Conservation (phyloP, 148 eudicot genomes). For the Talinum fruticosum region DNA sequence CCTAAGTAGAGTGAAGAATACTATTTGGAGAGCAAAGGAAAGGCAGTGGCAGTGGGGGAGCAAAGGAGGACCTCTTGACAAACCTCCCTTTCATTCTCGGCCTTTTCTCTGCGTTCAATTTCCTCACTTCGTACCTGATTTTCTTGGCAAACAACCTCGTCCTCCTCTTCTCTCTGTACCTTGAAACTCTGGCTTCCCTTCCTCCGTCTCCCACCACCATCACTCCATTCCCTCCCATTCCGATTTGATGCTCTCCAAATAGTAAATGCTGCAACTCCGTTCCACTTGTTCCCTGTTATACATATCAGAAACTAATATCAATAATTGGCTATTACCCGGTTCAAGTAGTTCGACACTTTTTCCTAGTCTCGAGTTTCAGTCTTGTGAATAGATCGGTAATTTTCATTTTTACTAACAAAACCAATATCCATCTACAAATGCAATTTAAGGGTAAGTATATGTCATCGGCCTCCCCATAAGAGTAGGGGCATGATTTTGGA, state of each 20-base stretch:
- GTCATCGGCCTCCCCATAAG: no score
- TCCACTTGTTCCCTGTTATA: slow-evolving; percentile 53
- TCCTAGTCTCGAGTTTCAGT: no score
- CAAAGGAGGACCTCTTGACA: slow-evolving; percentile 63
- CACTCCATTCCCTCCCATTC: slow-evolving; percentile 25
- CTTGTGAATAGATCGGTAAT: no score
- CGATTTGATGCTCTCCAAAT: slow-evolving; percentile 25
- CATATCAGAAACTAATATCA: not conserved
- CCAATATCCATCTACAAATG: no score
- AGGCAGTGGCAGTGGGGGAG: slow-evolving; percentile 16
- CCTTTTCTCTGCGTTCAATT: slow-evolving; percentile 92
- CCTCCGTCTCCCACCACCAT: slow-evolving; percentile 47
- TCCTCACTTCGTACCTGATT: slow-evolving; percentile 92
- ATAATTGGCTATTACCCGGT: no score
- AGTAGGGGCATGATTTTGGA: no score
- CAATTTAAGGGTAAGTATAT: no score
- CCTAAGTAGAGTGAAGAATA: not conserved
- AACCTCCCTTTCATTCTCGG: slow-evolving; percentile 98
- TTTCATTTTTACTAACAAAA: no score
- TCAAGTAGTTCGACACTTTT: no score
- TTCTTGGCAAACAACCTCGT: slow-evolving; percentile 86
- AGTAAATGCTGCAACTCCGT: slow-evolving; percentile 24
- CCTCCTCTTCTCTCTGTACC: slow-evolving; percentile 84
- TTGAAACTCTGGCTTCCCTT: slow-evolving; percentile 79
- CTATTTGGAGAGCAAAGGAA: slow-evolving; percentile 34